Evolutionary conservation across 345 rosid genomes (phyloP).

Genomic region (Dipteronia dyeriana): DNA sequence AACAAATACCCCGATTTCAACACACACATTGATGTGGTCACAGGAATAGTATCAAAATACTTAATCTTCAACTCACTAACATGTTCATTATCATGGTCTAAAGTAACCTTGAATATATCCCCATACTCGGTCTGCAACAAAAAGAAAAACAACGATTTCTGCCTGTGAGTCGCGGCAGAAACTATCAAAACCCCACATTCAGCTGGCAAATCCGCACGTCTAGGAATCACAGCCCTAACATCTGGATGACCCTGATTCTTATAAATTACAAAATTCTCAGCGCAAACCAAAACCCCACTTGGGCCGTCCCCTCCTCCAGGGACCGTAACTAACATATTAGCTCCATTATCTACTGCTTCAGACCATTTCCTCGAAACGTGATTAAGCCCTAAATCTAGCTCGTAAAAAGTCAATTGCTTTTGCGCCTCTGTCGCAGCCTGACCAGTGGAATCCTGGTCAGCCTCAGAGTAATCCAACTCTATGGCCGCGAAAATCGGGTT

Average conservation of each 20-base stretch:
- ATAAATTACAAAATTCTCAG: conserved; percentile 95
- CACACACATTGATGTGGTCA: conserved; percentile 81
- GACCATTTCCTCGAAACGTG: conserved; percentile 99
- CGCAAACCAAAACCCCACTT: conserved; percentile 92
- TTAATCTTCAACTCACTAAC: conserved; percentile 86
- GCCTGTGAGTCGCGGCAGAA: conserved; percentile 88
- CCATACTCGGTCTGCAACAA: conserved; percentile 96
- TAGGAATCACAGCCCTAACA: conserved; percentile 89
- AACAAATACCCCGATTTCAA: conserved; percentile 87
- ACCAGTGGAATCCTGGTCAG: conserved; percentile 90
- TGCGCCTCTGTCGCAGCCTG: conserved; percentile 90
- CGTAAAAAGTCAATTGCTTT: conserved; percentile 91
- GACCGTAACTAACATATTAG: conserved; percentile 93
- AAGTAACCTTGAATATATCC: conserved; percentile 83
- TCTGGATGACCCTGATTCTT: conserved; percentile 95
- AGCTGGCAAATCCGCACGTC: conserved; percentile 87
- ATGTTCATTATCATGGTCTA: conserved; percentile 71
- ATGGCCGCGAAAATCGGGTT: conserved; percentile 91
- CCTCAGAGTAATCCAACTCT: conserved; percentile 95
- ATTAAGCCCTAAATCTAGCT: conserved; percentile 93
- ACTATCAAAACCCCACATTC: conserved; percentile 94
- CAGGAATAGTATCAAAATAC: conserved; percentile 95
- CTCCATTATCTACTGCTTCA: conserved; percentile 93
- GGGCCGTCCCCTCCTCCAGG: conserved; percentile 99
- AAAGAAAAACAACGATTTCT: conserved; percentile 88